Conservation (phyloP, 2,329 filamentous ascomycete genomes). For the Diaporthe capsici region DNA sequence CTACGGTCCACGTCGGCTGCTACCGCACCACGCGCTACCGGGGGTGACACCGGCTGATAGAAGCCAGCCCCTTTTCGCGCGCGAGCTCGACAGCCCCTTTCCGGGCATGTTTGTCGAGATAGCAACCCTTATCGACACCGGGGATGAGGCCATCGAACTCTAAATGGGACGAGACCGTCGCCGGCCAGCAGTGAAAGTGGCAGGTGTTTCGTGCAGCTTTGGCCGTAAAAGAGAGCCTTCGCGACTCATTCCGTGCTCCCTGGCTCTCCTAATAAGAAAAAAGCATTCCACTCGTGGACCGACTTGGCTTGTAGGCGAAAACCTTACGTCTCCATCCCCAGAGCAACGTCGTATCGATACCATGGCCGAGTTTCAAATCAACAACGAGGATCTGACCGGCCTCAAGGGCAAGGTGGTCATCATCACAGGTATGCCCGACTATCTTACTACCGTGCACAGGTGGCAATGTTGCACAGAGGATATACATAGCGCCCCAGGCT, state of each 20-base stretch:
- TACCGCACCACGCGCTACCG: slow-evolving; percentile 25
- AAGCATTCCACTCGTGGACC: slow-evolving; percentile 20
- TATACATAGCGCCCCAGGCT: not conserved
- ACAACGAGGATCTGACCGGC: slow-evolving; percentile 57
- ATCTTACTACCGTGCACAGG: not conserved
- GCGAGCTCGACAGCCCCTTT: not conserved
- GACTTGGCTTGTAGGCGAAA: slow-evolving; percentile 23
- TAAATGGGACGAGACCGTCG: slow-evolving; percentile 24
- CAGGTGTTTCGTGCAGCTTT: not conserved
- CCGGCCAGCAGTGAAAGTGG: not conserved
- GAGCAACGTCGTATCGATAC: slow-evolving; percentile 16
- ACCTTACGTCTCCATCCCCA: slow-evolving; percentile 1
- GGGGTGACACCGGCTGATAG: not conserved
- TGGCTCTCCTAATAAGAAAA: not conserved
- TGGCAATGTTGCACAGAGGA: not conserved
- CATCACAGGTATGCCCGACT: slow-evolving; percentile 56
- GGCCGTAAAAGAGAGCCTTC: slow-evolving; percentile 1
- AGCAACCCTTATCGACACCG: slow-evolving; percentile 17
- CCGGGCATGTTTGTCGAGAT: slow-evolving; percentile 32
- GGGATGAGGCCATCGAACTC: slow-evolving; percentile 15
- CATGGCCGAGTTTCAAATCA: slow-evolving; percentile 62
- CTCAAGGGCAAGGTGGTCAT: slow-evolving; percentile 66
- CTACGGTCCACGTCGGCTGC: slow-evolving; percentile 4
- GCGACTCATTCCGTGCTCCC: not conserved
- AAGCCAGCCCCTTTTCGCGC: slow-evolving; percentile 27